Conservation (phyloP, 164 flowering plant genomes). For the Sedum album region DNA sequence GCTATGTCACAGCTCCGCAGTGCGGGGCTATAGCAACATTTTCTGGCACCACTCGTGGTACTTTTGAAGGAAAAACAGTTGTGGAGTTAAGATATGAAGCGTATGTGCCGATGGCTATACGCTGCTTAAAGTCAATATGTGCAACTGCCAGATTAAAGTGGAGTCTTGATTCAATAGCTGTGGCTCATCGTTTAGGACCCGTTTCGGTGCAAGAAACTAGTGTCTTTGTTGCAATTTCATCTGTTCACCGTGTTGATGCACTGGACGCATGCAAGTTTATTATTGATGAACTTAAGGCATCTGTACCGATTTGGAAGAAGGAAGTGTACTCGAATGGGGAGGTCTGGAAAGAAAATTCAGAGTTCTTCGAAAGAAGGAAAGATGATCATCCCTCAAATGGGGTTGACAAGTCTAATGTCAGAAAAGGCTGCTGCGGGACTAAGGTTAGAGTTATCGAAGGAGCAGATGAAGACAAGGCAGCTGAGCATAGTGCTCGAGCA, state of each 20-base stretch:
- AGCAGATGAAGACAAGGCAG: no score
- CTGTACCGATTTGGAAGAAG: conserved; percentile 97
- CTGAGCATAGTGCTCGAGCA: no score
- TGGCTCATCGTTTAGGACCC: conserved; percentile 70
- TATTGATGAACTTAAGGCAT: conserved; percentile 89
- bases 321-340: conserved; percentile 88
- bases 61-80: conserved; percentile 70
- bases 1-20: conserved; percentile 50
- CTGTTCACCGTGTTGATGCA: conserved; percentile 76
- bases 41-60: conserved; percentile 85
- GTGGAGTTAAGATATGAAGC: conserved; percentile 90
- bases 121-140: conserved; percentile 56
- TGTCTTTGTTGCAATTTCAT: conserved; percentile 71
- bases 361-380: no score
- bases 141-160: conserved; percentile 56
- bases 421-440: no score
- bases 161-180: conserved; percentile 54
- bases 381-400: no score
- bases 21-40: conserved; percentile 90
- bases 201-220: conserved; percentile 86
- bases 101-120: conserved; percentile 81
- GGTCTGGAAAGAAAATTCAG: conserved; percentile 29
- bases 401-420: no score
- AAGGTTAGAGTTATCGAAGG: no score
- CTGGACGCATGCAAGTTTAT: conserved; percentile 74